Conservation (phyloP, 176 grass and related monocot species). For the Alopecurus myosuroides region DNA sequence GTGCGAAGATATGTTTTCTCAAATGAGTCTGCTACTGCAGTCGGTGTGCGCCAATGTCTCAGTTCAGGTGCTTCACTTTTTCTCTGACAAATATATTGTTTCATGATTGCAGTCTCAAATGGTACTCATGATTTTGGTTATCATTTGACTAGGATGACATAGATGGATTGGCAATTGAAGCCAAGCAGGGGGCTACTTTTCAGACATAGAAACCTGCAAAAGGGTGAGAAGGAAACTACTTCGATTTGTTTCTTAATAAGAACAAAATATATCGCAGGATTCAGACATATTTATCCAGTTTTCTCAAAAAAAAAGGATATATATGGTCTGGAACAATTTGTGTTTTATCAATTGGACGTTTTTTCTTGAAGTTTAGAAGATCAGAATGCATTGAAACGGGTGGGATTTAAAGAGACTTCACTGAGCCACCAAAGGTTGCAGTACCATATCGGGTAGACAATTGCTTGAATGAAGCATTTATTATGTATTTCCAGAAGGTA, state of each 20-base stretch:
- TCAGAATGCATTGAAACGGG: constrained; percentile 9
- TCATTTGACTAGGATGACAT: constrained; percentile 48
- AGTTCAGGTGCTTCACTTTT: constrained; percentile 56
- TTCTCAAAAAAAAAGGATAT: constrained; percentile 8
- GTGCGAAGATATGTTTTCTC: constrained; percentile 75
- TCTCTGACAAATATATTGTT: too few species aligned
- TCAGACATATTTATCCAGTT: constrained; percentile 71
- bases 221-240: constrained; percentile 48
- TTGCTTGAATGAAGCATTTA: constrained; percentile 54
- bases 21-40: constrained; percentile 54
- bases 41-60: constrained; percentile 75
- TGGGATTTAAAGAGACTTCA: constrained; percentile 31
- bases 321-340: constrained; percentile 31
- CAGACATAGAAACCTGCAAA: constrained; percentile 64
- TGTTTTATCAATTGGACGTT: constrained; percentile 65
- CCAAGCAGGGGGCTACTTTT: constrained; percentile 53
- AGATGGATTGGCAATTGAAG: constrained; percentile 58
- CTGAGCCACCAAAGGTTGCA: constrained; percentile 44
- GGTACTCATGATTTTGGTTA: constrained; percentile 25
- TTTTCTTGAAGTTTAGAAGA: constrained; percentile 82
- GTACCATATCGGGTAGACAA: constrained; percentile 88
- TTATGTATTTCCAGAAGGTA: constrained; percentile 90
- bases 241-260: constrained; percentile 66
- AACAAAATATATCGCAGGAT: constrained; percentile 65
- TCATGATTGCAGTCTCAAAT: background rate